A percentile compares a stretch with the other conserved stretches of the same genome.
phyloP scores from a whole-genome alignment of 495 filamentous ascomycete species.

The Cetradonia linearis region DNA sequence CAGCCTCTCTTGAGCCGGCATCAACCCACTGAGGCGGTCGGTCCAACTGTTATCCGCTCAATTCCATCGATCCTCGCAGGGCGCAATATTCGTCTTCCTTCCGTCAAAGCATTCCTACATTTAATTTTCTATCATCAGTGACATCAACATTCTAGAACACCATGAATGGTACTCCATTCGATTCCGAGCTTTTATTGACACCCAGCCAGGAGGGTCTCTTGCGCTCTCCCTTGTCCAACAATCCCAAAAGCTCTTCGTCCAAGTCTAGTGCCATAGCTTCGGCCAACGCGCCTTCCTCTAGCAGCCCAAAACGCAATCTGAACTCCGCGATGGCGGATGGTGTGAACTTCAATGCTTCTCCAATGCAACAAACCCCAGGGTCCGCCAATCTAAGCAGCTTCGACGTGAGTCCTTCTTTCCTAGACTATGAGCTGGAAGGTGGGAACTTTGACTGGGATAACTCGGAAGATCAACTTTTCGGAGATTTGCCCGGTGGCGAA shows the following conservation, averaged over 20 bases:
- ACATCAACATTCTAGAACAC: slow-evolving; percentile 23
- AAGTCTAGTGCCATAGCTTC: neutral
- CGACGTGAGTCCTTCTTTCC: slow-evolving; percentile 62
- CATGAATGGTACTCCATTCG: slow-evolving; percentile 24
- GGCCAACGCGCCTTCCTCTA: slow-evolving; percentile 9
- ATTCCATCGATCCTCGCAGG: neutral
- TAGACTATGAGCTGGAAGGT: slow-evolving; percentile 71
- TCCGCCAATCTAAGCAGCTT: slow-evolving; percentile 40
- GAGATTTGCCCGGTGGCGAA: slow-evolving; percentile 55
- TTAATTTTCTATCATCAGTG: neutral
- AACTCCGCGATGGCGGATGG: slow-evolving; percentile 22
- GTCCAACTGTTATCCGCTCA: neutral
- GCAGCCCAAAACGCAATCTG: slow-evolving; percentile 19
- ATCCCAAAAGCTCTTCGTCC: slow-evolving; percentile 25
- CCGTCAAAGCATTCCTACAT: neutral
- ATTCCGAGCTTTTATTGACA: slow-evolving; percentile 54
- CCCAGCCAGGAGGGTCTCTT: slow-evolving; percentile 81
- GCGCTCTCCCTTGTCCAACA: slow-evolving; percentile 75
- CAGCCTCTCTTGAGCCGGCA: neutral
- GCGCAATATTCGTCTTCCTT: neutral
- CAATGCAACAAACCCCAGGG: slow-evolving; percentile 35
- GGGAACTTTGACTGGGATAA: slow-evolving; percentile 52
- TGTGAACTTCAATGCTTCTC: slow-evolving; percentile 40
- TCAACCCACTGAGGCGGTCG: slow-evolving; percentile 3
- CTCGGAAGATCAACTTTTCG: slow-evolving; percentile 58